Evolutionary conservation across 73 alveolate species (phyloP).

Genomic region (Symbiodinium pilosum): DNA sequence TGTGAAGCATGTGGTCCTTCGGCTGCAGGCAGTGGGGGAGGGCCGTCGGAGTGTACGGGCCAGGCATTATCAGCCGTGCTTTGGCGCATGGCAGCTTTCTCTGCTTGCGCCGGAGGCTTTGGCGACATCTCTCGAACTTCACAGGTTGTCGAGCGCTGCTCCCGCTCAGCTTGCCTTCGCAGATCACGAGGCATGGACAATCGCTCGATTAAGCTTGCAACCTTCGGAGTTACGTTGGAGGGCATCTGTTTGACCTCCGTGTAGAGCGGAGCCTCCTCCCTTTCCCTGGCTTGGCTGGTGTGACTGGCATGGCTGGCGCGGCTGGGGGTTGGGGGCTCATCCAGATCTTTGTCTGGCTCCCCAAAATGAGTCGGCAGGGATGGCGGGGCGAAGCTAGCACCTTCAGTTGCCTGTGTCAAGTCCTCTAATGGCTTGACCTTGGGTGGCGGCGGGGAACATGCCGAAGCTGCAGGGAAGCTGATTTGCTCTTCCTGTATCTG

Average conservation of each 20-base stretch:
- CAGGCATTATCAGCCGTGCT: neutral
- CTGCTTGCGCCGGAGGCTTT: neutral
- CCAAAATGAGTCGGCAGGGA: neutral
- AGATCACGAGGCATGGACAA: constrained; percentile 50
- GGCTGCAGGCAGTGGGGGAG: neutral
- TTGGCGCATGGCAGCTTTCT: neutral
- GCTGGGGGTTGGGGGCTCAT: no score
- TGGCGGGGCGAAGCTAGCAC: neutral
- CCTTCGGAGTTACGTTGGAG: neutral
- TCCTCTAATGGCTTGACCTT: neutral
- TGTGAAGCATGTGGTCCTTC: no score
- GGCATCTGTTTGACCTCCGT: neutral
- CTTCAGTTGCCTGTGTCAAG: neutral
- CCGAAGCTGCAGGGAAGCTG: neutral
- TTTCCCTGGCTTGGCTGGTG: neutral
- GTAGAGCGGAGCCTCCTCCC: neutral
- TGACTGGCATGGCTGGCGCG: neutral
- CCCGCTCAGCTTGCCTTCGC: constrained; percentile 27
- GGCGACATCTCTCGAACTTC: neutral
- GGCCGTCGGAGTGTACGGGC: neutral
- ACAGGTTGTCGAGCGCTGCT: neutral
- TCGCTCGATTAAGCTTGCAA: constrained; percentile 33
- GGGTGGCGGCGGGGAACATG: neutral
- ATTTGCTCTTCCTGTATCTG: neutral
- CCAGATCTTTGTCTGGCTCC: neutral